Base-by-base conservation (phyloP, 306 rosid species). In the Ammopiptanthus mongolicus region DNA sequence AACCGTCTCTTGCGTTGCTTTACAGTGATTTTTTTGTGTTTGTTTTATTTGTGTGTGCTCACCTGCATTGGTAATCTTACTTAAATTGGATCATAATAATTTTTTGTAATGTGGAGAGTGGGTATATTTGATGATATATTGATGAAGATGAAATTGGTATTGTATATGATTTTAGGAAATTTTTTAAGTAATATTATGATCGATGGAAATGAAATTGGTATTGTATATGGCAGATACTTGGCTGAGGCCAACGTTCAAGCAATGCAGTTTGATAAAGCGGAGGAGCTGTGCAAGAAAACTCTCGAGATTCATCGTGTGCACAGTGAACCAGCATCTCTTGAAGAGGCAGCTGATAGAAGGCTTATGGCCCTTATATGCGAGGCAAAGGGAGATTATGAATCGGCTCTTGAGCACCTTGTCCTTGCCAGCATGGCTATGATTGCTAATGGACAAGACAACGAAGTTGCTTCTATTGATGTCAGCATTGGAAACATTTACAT, bases 181-280 rank as follows among this genome's bases (percentile, higher is more conserved):
- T 0, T 0, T 25, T 25, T 25, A 25, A 25, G 28, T 2, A 3
- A 0, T 3, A 1, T 25, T 25, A 25, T 25, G 28, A 25, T 25
- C 12, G 25, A 18, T 37, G 34, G 19, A 74, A 42, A n/a, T 44
- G 28, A 23, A 76, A 63, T 69, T 76, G 69, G 23, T 63, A 0
- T 71, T 64, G 67, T 19, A 53, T 76, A 36, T 46, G 78, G 82
- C 81, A 92, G 98, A 82, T 92, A 96, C 81, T 87, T 96, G 67
- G 97, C 99, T 3, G 99, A 96, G 86, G 99, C 99, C 19, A 91
- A 92, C 59, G 97, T 96, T 65, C 99, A 96, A 82, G 99, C 99
- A 63, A 96, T 96, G 99, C 98, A 96, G 74, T 96, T 92, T 70
- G 99, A 90, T 57, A 90, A 92, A 78, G 99, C 98, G 1, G 99